Evolutionary conservation across 176 grass and related monocot species (phyloP), one percentile per base, ranked within the genome.

Genomic region (Tillandsia leiboldiana): DNA sequence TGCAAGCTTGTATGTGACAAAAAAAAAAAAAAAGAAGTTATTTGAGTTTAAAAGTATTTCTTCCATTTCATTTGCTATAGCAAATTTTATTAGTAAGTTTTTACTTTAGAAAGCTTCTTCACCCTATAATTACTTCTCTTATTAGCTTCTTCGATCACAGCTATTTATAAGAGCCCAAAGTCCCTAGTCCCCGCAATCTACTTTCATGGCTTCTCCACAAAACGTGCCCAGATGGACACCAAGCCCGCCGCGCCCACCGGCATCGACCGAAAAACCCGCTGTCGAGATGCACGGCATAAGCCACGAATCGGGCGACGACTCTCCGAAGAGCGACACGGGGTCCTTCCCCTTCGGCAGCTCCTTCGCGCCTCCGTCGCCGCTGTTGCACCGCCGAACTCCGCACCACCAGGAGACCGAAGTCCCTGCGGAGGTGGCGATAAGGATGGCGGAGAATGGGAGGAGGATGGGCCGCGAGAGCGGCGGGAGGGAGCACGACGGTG

Each of bases 181-280:
- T 42, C 7, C 4, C 33, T 3, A 24, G 24, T 42, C 33, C 33
- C 33, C 33, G 0, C 33, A 42, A 22, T 7, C 1, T 33, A 28
- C 64, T 8, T 2, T 4, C 74, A 83, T 86, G 80, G 78, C 70
- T 10, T 72, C 63, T 1, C 68, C 26, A 75, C 20, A 50, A 33
- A 62, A 22, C 13, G 91, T 91, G 75, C 88, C 88, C 23, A 79
- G 88, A 80, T 91, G 91, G 91, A 88, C 66, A 26, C 88, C 85
- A 50, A 79, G 66, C 48, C 63, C 50, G 22, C 51, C 49, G 8
- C 11, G 14, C 3, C 26, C 47, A 56, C 73, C 63, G 50, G 48
- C 57, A 14, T 8, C 42, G 8, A 5, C 14, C 10, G 15, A 59
- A 2, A 42, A 68, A 0, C 66, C 9, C 6, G 65, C 26, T 14